Conservation (phyloP, 1,284 basidiomycete genomes). For the Pascua guehoae region DNA sequence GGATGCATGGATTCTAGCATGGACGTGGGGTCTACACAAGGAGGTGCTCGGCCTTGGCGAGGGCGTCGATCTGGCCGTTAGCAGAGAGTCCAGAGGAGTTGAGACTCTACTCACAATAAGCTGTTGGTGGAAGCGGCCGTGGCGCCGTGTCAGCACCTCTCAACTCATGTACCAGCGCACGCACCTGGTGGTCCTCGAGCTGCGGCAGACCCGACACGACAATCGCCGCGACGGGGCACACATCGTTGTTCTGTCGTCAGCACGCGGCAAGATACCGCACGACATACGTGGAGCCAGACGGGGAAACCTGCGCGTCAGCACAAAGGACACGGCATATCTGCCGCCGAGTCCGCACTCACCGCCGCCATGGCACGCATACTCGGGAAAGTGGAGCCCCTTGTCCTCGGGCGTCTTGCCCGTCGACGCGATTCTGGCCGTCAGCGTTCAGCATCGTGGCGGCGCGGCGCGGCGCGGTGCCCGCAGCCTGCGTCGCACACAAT, state of each 20-base stretch:
- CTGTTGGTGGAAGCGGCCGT: background rate
- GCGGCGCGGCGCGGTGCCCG: no score
- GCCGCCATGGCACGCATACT: slow-evolving; percentile 45
- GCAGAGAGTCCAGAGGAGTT: background rate
- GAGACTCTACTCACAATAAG: slow-evolving; percentile 13
- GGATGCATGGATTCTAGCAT: background rate
- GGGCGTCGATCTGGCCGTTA: slow-evolving; percentile 17
- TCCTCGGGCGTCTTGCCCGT: slow-evolving; percentile 29
- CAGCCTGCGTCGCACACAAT: no score
- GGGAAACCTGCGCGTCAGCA: slow-evolving; percentile 33
- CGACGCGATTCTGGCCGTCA: slow-evolving; percentile 11
- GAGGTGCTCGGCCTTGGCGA: slow-evolving; percentile 16
- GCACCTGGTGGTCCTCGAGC: slow-evolving; percentile 46
- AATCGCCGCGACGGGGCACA: slow-evolving; percentile 44
- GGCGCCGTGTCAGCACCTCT: background rate
- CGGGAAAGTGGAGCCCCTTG: slow-evolving; percentile 33
- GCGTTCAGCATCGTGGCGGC: no score
- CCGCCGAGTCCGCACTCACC: slow-evolving; percentile 18
- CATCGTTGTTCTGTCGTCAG: slow-evolving; percentile 19
- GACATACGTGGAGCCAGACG: slow-evolving; percentile 39
- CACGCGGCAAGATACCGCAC: background rate
- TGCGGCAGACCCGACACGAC: slow-evolving; percentile 49
- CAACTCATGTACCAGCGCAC: background rate
- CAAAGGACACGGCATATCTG: background rate
- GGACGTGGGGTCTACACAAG: slow-evolving; percentile 2